Evolutionary conservation across 2,329 filamentous ascomycete species (phyloP).

Genomic region (Xylariaceae sp.): DNA sequence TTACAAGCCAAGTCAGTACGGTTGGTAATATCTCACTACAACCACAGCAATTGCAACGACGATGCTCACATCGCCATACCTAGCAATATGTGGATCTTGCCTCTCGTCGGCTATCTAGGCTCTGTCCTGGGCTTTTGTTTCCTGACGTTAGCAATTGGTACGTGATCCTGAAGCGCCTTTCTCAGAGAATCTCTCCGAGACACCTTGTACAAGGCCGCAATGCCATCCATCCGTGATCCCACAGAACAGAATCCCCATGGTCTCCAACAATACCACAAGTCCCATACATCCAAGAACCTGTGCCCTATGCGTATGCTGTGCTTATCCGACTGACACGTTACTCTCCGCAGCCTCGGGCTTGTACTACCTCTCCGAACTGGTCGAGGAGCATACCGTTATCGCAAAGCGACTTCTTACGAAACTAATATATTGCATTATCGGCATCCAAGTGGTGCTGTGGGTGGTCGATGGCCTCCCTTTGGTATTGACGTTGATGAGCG

Average conservation of each 20-base stretch:
- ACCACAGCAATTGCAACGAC: background rate
- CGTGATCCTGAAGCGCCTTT: conserved; percentile 18
- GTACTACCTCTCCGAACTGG: conserved; percentile 96
- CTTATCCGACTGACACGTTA: conserved; percentile 17
- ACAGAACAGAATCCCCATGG: background rate
- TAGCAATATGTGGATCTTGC: conserved; percentile 84
- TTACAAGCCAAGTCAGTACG: no score
- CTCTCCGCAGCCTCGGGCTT: conserved; percentile 72
- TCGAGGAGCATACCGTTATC: conserved; percentile 94
- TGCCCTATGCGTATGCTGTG: background rate
- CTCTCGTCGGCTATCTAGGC: conserved; percentile 83
- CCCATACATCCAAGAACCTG: background rate
- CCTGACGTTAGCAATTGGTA: conserved; percentile 88
- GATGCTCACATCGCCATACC: conserved; percentile 15
- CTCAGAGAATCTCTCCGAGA: no score
- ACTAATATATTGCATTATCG: conserved; percentile 79
- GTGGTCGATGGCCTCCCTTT: conserved; percentile 83
- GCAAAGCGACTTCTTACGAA: conserved; percentile 80
- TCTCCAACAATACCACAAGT: background rate
- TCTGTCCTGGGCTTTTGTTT: conserved; percentile 87
- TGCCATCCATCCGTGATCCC: no score
- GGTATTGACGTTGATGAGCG: conserved; percentile 64
- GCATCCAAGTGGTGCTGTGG: conserved; percentile 66
- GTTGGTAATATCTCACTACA: background rate
- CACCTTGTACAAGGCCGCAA: no score